These are phyloP conservation scores for Meyerozyma athensensis DNA, from an alignment of 1,139 yeast species.

Conservation along the genomic window DNA sequence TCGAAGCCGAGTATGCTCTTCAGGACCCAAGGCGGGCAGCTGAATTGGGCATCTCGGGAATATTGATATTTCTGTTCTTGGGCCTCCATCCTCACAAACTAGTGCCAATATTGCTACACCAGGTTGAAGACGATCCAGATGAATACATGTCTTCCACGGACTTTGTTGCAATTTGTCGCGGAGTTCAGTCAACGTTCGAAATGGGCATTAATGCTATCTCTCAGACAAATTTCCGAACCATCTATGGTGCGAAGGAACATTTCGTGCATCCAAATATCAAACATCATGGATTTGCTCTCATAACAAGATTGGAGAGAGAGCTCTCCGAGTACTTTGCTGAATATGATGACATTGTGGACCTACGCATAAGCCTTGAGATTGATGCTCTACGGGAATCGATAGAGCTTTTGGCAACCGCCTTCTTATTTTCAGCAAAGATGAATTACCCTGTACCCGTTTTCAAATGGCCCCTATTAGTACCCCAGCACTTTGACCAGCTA, in stretches of 20 bases:
- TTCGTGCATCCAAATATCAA: not conserved
- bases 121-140: not conserved
- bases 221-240: not conserved
- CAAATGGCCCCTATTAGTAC: slow-evolving; percentile 23
- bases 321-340: slow-evolving; percentile 7
- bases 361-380: slow-evolving; percentile 10
- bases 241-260: slow-evolving; percentile 1
- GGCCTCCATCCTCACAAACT: slow-evolving; percentile 29
- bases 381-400: slow-evolving; percentile 11
- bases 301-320: slow-evolving; percentile 11
- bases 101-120: slow-evolving; percentile 15
- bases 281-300: slow-evolving; percentile 18
- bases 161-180: slow-evolving; percentile 1
- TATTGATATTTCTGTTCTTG: slow-evolving; percentile 23
- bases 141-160: not conserved
- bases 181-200: not conserved
- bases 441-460: slow-evolving; percentile 26
- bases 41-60: slow-evolving; percentile 20
- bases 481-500: slow-evolving; percentile 16
- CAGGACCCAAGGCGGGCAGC: slow-evolving; percentile 11
- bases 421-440: slow-evolving; percentile 12
- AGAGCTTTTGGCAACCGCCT: slow-evolving; percentile 12
- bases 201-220: not conserved
- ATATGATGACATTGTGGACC: not conserved
- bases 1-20: not conserved